Evolutionary conservation across 805 yeast genomes (phyloP), one percentile per base, ranked within the genome.

Genomic region (Myxozyma geophila): DNA sequence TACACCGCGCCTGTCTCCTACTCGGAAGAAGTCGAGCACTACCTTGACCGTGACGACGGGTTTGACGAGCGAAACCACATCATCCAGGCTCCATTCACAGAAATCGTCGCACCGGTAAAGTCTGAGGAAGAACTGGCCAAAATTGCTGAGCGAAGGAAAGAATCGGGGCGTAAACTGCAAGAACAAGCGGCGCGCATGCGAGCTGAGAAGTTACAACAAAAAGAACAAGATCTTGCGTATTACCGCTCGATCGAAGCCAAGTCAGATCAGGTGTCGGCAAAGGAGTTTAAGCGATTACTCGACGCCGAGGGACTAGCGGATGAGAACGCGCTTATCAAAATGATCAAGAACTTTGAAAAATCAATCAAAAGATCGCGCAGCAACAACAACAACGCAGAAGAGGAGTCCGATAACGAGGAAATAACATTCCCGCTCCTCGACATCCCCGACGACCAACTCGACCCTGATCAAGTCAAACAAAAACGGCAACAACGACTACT

Each of bases 181-280:
- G 96, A 90, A 71, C 97, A 92, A 75, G 98, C 98, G 0, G 92
- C 88, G 70, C 88, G 87, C 71, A 87, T 87, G 68, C 80, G 99
- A 60, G 75, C 86, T 9, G 97, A 93, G 73, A 92, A 90, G 71
- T 76, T 90, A 52, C 80, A 85, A 15, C 91, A 91, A 74, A 88
- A 89, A 68, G 92, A 92, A 70, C 86, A 88, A 69, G 97, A 93
- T 71, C 84, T 80, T 67, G 87, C 82, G 53, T 91, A 92, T 74
- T 91, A 87, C 71, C 77, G 84, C 0, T 82, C 83, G 61, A 74
- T 90, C 58, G 76, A 70, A 19, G 64, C 59, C n/a, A 52, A 61
- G 75, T 37, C 78, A 74, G 13, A 50, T 12, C 61, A 59, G 41
- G 76, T 85, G 72, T 79, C 82, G 41, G 85, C 84, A 66, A 81